phyloP scores from a whole-genome alignment of 2,329 filamentous ascomycete genomes.

The Ophiosphaerella herpotricha region DNA sequence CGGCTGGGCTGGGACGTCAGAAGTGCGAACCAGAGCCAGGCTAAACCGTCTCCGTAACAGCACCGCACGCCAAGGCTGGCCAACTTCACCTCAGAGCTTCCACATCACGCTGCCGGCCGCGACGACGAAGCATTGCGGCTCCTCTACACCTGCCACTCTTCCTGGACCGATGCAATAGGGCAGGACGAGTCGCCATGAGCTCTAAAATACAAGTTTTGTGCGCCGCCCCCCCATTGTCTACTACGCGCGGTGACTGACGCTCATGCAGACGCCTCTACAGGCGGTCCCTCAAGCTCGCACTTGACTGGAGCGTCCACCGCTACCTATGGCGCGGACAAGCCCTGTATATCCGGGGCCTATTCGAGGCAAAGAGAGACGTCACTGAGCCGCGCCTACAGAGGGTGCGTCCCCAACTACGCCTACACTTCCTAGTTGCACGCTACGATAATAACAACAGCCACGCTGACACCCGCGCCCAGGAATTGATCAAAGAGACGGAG shows the following conservation, averaged over 20 bases:
- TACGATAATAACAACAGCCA: not conserved
- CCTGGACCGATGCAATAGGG: constrained; percentile 16
- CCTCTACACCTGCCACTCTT: constrained; percentile 13
- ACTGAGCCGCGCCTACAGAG: constrained; percentile 83
- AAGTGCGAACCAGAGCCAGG: constrained; percentile 13
- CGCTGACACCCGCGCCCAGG: constrained; percentile 57
- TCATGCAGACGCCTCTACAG: constrained; percentile 74
- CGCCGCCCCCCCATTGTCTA: constrained; percentile 21
- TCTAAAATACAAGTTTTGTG: constrained; percentile 46
- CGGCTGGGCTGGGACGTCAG: constrained; percentile 6
- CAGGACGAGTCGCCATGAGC: constrained; percentile 44
- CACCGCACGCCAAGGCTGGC: constrained; percentile 29
- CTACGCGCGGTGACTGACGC: constrained; percentile 33
- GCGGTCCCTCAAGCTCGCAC: constrained; percentile 86
- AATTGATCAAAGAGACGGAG: constrained; percentile 84
- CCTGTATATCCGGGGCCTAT: constrained; percentile 90
- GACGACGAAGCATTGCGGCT: constrained; percentile 38
- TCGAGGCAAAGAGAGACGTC: constrained; percentile 89
- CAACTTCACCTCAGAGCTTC: constrained; percentile 22
- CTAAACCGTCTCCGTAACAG: constrained; percentile 28
- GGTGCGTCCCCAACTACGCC: constrained; percentile 56
- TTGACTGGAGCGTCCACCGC: constrained; percentile 94
- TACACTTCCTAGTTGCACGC: not conserved
- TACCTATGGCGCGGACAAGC: constrained; percentile 95
- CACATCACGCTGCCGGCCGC: constrained; percentile 5